Base-by-base conservation (phyloP, 257 asterid species). In the Solanum bulbocastanum region DNA sequence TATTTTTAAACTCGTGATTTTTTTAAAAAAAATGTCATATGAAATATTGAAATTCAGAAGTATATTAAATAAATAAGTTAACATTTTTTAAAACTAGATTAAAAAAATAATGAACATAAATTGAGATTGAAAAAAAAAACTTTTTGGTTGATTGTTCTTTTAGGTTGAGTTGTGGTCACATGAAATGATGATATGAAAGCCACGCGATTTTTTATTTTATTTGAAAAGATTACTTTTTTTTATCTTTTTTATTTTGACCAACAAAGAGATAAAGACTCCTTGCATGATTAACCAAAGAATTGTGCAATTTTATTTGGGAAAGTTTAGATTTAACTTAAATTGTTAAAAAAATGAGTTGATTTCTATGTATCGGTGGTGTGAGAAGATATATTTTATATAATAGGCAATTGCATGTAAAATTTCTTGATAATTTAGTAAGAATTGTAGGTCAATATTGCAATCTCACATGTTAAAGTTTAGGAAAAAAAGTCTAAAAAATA, bases 151-250 rank as follows among this genome's bases (percentile, higher is more conserved):
- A 46, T 89, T 79, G 49, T 39, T 83, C 84, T 76, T 83, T 87
- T 87, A 87, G 81, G 84, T 86, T 88, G 68, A 85, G 87, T 40
- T 37, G 87, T 90, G 92, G 94, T 89, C 94, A 90, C 92, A 46
- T 79, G 85, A 79, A 46, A 79, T 79, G 85, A 79, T 79, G 66
- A 16, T 27, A 89, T 88, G 83, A 88, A 65, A 89, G 86, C 90
- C 93, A 92, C 93, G 93, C 95, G 88, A 10, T 27, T 27, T 62
- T 27, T 79, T 44, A 27, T 79, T 44, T 79, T 44, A 79, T 27
- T 18, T 27, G 14, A 27, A 79, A 79, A 79, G 22, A 16, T 0
- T 1, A 5, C 68, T 16, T 81, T 81, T n/a, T n/a, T 44, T 44
- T 44, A 25, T 78, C 8, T 42, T 79, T 25, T 44, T 81, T 60